phyloP scores from a whole-genome alignment of 2,329 filamentous ascomycete genomes.

The Neurospora sp. region DNA sequence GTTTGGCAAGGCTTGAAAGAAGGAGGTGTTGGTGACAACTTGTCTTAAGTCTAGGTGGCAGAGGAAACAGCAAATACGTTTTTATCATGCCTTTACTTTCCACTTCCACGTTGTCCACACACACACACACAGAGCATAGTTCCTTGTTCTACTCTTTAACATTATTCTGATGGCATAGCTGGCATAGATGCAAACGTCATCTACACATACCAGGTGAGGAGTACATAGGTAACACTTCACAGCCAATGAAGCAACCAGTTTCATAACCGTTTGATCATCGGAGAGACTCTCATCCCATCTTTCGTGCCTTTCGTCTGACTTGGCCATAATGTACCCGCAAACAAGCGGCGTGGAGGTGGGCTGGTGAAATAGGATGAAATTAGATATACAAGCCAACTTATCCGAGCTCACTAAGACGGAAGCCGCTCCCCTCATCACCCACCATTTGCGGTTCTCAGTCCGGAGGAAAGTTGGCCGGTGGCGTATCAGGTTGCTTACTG shows the following conservation, averaged over 20 bases:
- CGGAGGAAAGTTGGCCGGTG: not conserved
- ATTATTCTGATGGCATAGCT: not conserved
- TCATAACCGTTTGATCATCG: not conserved
- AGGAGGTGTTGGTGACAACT: not conserved
- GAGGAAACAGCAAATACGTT: not conserved
- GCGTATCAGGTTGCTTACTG: not conserved
- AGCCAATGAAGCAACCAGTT: not conserved
- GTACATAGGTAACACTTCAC: not conserved
- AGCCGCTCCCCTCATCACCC: not conserved
- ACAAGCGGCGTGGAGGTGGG: not conserved
- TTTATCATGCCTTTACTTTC: not conserved
- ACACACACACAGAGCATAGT: not conserved
- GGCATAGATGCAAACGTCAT: not conserved
- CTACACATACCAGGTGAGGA: not conserved
- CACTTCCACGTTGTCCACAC: not conserved
- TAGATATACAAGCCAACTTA: not conserved
- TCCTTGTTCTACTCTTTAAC: not conserved
- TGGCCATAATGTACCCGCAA: not conserved
- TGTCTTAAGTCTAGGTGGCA: not conserved
- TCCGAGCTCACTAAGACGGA: not conserved
- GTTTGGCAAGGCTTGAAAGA: not conserved
- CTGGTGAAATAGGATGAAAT: not conserved
- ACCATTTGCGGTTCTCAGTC: not conserved
- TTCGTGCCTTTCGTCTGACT: not conserved
- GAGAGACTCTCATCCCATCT: not conserved